Evolutionary conservation across 2,329 filamentous ascomycete genomes (phyloP).

Genomic region (Gnomoniopsis sp.): DNA sequence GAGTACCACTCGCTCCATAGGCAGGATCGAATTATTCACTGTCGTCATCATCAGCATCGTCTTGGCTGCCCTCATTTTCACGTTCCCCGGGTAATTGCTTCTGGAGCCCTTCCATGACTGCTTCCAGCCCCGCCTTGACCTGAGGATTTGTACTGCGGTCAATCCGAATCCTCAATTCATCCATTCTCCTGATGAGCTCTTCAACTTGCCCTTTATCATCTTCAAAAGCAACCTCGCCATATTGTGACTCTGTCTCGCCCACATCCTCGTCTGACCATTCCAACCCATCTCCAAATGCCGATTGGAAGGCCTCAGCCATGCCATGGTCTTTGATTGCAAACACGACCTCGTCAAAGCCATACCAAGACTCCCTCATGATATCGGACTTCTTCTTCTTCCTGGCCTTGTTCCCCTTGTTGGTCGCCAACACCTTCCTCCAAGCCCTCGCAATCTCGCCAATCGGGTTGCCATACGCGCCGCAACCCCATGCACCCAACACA

Average conservation of each 20-base stretch:
- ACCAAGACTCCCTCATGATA: conserved; percentile 31
- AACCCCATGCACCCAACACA: conserved; percentile 63
- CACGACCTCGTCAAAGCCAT: conserved; percentile 46
- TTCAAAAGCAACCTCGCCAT: conserved; percentile 18
- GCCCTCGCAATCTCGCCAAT: conserved; percentile 53
- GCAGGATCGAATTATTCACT: not conserved
- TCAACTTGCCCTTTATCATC: not conserved
- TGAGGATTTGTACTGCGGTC: not conserved
- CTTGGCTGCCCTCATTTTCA: not conserved
- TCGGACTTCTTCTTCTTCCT: conserved; percentile 7
- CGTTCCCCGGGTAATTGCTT: not conserved
- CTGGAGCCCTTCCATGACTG: conserved; percentile 6
- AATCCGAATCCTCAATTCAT: conserved; percentile 6
- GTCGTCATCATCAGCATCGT: not conserved
- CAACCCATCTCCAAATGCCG: conserved; percentile 41
- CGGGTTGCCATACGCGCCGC: conserved; percentile 61
- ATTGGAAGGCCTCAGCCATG: conserved; percentile 50
- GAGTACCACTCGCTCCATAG: not conserved
- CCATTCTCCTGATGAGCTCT: not conserved
- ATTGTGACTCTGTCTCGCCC: not conserved
- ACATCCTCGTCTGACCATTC: conserved; percentile 27
- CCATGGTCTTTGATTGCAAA: conserved; percentile 55
- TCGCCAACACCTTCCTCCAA: conserved; percentile 45
- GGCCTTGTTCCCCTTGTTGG: conserved; percentile 18
- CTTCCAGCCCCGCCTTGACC: conserved; percentile 1